Base-by-base conservation (phyloP, 352 stramenopile genomes). In the Phytophthora pluvialis region DNA sequence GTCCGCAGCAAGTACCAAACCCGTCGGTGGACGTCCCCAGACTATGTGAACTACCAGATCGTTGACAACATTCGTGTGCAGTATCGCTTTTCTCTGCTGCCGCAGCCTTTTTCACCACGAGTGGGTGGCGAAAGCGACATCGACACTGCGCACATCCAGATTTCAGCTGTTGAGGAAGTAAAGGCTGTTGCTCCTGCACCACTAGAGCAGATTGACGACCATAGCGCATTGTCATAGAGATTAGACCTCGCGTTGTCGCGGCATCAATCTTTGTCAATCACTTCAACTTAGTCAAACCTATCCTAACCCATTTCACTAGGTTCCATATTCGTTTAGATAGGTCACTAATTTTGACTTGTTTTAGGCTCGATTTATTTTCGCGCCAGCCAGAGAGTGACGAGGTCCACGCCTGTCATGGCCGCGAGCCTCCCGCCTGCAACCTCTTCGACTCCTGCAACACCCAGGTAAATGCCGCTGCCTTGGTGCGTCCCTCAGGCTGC, bases 1-100 rank as follows among this genome's bases (percentile, higher is more conserved):
- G 81, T 94, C 18, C 85, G 85, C 28, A 94, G 85, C 67, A 90
- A 90, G 63, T 76, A 89, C 39, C 83, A 90, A 35, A 94, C 83
- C 12, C 73, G 73, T 57, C 73, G 80, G 4, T 86, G 72, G 67
- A 70, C 67, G 21, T 72, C 63, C 12, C 50, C 64, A 1, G 62
- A 70, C 26, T 65, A 70, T 44, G 51, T 76, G 28, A 90, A 77
- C 45, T 60, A 73, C 25, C 67, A 91, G n/a, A 58, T 80, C 12
- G 28, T 93, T 7, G 84, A 93, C 60, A 89, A 89, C 16, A 68
- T 73, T 5, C 64, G 67, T 15, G 67, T 93, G 6, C 40, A 75
- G 32, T 93, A 93, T 45, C 51, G 55, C n/a, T 81, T 81, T 50
- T 54, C 61, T 2, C 29, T 75, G 12, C 29, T 68, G 42, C 32